Evolutionary conservation across 768 basidiomycete species (phyloP).

Genomic region (Agaricus subrufescens): DNA sequence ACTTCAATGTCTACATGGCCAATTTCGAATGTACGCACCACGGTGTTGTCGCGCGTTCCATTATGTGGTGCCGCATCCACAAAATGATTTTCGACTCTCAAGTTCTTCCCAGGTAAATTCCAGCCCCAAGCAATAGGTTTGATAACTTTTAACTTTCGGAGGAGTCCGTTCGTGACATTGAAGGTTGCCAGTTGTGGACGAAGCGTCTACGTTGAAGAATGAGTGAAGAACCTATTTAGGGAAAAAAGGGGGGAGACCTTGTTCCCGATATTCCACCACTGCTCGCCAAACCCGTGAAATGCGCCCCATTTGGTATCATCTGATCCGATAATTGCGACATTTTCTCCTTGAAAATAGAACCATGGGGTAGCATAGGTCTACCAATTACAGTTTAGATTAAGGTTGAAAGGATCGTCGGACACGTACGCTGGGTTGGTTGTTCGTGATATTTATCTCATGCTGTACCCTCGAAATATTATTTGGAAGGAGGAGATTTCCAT

Average conservation of each 20-base stretch:
- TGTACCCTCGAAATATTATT: slow-evolving; percentile 39
- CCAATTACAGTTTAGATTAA: neutral
- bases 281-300: slow-evolving; percentile 44
- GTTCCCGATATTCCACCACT: slow-evolving; percentile 45
- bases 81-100: slow-evolving; percentile 33
- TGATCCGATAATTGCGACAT: slow-evolving; percentile 36
- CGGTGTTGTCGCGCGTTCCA: slow-evolving; percentile 29
- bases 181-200: slow-evolving; percentile 45
- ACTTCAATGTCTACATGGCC: no score
- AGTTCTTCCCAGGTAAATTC: slow-evolving; percentile 34
- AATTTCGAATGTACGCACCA: slow-evolving; percentile 18
- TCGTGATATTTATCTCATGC: slow-evolving; percentile 29
- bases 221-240: neutral
- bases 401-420: neutral
- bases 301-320: slow-evolving; percentile 33
- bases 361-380: slow-evolving; percentile 40
- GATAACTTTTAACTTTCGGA: slow-evolving; percentile 34
- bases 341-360: slow-evolving; percentile 38
- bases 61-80: slow-evolving; percentile 37
- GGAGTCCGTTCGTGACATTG: slow-evolving; percentile 37
- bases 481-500: slow-evolving; percentile 41
- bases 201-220: slow-evolving; percentile 21
- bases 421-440: slow-evolving; percentile 30
- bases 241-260: slow-evolving; percentile 21
- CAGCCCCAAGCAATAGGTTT: slow-evolving; percentile 49